These are phyloP conservation scores for Kluyveromyces starmeri DNA, from an alignment of 805 yeast genomes.

Conservation along the genomic window DNA sequence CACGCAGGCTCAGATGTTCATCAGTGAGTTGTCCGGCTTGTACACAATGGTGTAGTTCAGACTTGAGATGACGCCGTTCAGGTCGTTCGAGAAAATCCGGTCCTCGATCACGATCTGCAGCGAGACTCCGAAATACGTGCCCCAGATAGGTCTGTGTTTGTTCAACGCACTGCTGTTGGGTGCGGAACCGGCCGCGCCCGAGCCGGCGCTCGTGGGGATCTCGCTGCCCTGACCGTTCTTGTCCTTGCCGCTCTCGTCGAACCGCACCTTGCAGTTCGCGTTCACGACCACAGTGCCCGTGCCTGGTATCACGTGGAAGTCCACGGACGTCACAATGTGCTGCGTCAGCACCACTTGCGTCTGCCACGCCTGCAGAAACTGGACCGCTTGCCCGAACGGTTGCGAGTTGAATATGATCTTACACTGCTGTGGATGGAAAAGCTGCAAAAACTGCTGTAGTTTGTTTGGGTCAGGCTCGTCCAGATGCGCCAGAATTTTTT, in stretches of 20 bases:
- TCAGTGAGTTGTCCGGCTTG: constrained; percentile 45
- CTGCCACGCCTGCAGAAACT: constrained; percentile 27
- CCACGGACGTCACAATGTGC: constrained; percentile 56
- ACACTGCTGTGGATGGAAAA: constrained; percentile 20
- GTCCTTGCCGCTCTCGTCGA: constrained; percentile 68
- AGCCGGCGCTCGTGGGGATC: constrained; percentile 19
- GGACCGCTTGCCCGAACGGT: constrained; percentile 24
- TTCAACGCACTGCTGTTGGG: constrained; percentile 8
- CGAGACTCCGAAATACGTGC: constrained; percentile 63
- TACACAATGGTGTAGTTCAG: constrained; percentile 60
- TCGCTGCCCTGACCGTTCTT: constrained; percentile 59
- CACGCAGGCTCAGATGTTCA: constrained; percentile 13
- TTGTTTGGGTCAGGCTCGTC: constrained; percentile 27
- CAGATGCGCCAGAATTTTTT: constrained; percentile 28
- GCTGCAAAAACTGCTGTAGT: constrained; percentile 20
- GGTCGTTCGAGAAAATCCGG: constrained; percentile 28
- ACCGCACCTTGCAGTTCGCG: constrained; percentile 51
- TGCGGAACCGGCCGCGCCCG: neutral
- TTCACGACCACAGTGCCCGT: constrained; percentile 45
- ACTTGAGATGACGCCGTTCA: constrained; percentile 38
- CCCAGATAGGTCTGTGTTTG: constrained; percentile 47
- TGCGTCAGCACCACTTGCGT: constrained; percentile 36
- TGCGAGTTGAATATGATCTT: constrained; percentile 26
- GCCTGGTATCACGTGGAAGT: constrained; percentile 61
- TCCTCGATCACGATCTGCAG: constrained; percentile 51